Evolutionary conservation across 1,139 yeast genomes (phyloP).

Genomic region (Scheffersomyces cryptocercus): DNA sequence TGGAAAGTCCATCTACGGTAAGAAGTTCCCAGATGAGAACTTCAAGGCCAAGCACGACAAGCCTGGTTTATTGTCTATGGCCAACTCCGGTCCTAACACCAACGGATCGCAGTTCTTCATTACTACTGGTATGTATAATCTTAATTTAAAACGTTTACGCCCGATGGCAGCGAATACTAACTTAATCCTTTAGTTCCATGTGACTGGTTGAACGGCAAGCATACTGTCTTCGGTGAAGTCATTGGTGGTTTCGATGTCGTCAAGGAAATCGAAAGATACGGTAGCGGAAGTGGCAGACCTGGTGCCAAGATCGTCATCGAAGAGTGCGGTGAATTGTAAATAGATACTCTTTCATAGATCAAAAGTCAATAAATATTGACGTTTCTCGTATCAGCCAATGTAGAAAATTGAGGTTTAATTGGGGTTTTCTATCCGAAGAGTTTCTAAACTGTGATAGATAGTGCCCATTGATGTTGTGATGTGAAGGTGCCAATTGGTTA

Average conservation of each 20-base stretch:
- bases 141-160: too few species aligned
- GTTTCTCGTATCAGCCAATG: too few species aligned
- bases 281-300: slow-evolving; percentile 32
- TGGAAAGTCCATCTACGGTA: slow-evolving; percentile 42
- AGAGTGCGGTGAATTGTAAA: slow-evolving; percentile 35
- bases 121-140: slow-evolving; percentile 26
- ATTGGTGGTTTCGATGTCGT: slow-evolving; percentile 41
- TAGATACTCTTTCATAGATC: not conserved
- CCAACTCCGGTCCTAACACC: slow-evolving; percentile 46
- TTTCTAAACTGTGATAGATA: too few species aligned
- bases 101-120: slow-evolving; percentile 46
- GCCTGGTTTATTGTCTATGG: slow-evolving; percentile 44
- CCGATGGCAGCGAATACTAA: too few species aligned
- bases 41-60: slow-evolving; percentile 34
- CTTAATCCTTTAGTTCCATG: slow-evolving; percentile 22
- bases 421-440: too few species aligned
- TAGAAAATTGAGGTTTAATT: too few species aligned
- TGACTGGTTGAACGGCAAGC: slow-evolving; percentile 46
- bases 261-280: slow-evolving; percentile 36
- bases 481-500: too few species aligned
- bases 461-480: too few species aligned
- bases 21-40: slow-evolving; percentile 41
- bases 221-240: slow-evolving; percentile 46
- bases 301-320: slow-evolving; percentile 35
- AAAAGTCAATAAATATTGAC: too few species aligned